Evolutionary conservation across 768 basidiomycete species (phyloP).

Genomic region (Kwoniella pini): DNA sequence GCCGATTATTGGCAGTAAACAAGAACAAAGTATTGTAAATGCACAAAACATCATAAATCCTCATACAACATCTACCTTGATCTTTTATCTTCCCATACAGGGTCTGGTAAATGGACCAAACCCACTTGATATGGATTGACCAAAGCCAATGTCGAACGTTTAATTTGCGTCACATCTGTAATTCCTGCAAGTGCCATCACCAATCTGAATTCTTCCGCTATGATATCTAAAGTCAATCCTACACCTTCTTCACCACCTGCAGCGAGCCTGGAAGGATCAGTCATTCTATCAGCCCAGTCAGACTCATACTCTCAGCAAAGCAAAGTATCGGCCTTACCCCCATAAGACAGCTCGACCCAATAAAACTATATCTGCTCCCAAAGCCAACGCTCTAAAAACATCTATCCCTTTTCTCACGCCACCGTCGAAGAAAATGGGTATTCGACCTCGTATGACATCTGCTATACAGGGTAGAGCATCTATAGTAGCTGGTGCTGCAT

Average conservation of each 20-base stretch:
- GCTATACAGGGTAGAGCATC: conserved; percentile 70
- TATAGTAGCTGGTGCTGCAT: conserved; percentile 73
- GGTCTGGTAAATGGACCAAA: not conserved
- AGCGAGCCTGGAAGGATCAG: too few species aligned
- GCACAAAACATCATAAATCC: too few species aligned
- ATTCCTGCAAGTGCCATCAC: conserved; percentile 13
- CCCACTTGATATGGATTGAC: conserved; percentile 1
- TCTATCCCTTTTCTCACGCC: conserved; percentile 77
- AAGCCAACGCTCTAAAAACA: conserved; percentile 72
- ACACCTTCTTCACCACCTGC: conserved; percentile 72
- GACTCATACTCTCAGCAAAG: too few species aligned
- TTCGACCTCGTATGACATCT: conserved; percentile 44
- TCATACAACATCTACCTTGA: not conserved
- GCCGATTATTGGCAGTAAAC: too few species aligned
- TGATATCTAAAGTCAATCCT: conserved; percentile 65
- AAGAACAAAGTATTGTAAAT: too few species aligned
- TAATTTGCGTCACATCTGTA: conserved; percentile 2
- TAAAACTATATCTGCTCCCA: conserved; percentile 82
- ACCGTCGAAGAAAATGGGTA: conserved; percentile 60
- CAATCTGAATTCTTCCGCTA: conserved; percentile 10
- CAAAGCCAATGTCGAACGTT: conserved; percentile 1
- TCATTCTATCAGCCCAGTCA: too few species aligned
- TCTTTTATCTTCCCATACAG: not conserved
- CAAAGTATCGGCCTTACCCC: too few species aligned
- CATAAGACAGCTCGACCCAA: conserved; percentile 64